A percentile compares a stretch with the other conserved stretches of the same genome.
phyloP scores from a whole-genome alignment of 2,329 filamentous ascomycete genomes.

The Pseudocercospora cruenta region DNA sequence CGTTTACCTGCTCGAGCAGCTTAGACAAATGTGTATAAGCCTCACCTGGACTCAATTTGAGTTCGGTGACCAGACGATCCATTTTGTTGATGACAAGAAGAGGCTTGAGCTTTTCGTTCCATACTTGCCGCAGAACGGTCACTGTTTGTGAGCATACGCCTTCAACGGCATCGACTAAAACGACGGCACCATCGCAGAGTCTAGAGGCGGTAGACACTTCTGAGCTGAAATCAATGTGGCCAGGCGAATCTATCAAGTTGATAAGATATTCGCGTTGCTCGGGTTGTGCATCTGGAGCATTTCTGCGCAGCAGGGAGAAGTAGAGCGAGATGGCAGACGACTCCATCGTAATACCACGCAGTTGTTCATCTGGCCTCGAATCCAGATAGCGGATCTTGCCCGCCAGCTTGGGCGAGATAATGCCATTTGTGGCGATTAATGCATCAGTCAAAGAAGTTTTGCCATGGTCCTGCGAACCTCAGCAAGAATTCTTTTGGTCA shows the following conservation, averaged over 20 bases:
- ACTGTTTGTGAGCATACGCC: conserved; percentile 98
- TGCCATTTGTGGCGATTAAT: conserved; percentile 96
- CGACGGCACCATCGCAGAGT: conserved; percentile 90
- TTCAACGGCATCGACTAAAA: conserved; percentile 94
- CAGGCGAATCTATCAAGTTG: conserved; percentile 96
- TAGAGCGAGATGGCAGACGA: conserved; percentile 96
- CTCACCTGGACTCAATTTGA: conserved; percentile 89
- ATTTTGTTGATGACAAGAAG: conserved; percentile 98
- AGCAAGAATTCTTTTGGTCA: background rate
- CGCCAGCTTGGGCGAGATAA: conserved; percentile 95
- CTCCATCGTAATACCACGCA: conserved; percentile 99
- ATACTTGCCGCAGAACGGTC: conserved; percentile 90
- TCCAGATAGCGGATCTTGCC: conserved; percentile 98
- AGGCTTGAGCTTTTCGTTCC: conserved; percentile 93
- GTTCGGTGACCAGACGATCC: conserved; percentile 88
- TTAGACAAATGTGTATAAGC: conserved; percentile 88
- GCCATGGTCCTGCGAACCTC: conserved; percentile 73
- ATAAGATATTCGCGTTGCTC: conserved; percentile 88
- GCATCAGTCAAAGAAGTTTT: conserved; percentile 97
- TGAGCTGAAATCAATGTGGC: conserved; percentile 98
- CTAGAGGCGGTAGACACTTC: conserved; percentile 96
- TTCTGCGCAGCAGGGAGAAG: conserved; percentile 85
- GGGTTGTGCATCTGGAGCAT: conserved; percentile 55
- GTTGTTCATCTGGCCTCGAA: conserved; percentile 92
- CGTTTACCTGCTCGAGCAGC: conserved; percentile 93